phyloP scores from a whole-genome alignment of 176 grass and related monocot genomes.

The Cymbopogon citratus region DNA sequence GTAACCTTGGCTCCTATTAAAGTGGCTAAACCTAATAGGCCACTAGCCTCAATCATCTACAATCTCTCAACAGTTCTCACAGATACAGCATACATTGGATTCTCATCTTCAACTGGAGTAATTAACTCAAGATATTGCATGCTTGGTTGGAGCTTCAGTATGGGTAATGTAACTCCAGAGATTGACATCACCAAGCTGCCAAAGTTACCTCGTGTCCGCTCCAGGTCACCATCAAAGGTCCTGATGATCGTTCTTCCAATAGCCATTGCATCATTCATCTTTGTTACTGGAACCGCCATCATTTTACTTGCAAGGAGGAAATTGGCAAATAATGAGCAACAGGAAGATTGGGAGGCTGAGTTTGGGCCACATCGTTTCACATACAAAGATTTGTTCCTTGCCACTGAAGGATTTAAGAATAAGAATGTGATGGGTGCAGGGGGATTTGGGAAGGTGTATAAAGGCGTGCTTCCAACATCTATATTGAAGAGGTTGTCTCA shows the following conservation, averaged over 20 bases:
- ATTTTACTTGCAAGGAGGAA: neutral
- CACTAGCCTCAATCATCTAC: neutral
- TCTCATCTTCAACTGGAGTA: constrained; percentile 19
- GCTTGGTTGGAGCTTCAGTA: constrained; percentile 29
- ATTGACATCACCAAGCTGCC: constrained; percentile 3
- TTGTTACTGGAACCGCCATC: neutral
- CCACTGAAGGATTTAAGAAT: neutral
- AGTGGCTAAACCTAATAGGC: constrained; percentile 8
- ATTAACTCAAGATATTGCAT: neutral
- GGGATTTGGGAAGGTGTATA: neutral
- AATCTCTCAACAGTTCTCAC: neutral
- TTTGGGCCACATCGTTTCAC: neutral
- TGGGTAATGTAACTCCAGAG: neutral
- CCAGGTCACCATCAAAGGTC: neutral
- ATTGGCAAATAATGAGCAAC: neutral
- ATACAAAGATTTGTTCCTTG: neutral
- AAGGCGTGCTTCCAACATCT: neutral
- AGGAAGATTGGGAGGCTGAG: neutral
- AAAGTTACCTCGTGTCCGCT: neutral
- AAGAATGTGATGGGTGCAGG: neutral
- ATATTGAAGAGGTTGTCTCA: neutral
- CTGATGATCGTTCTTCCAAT: neutral
- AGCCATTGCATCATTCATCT: neutral
- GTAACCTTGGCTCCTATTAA: neutral
- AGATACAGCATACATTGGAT: constrained; percentile 7